Base-by-base conservation (phyloP, 2,329 filamentous ascomycete genomes). In the Colletotrichum higginsianum region DNA sequence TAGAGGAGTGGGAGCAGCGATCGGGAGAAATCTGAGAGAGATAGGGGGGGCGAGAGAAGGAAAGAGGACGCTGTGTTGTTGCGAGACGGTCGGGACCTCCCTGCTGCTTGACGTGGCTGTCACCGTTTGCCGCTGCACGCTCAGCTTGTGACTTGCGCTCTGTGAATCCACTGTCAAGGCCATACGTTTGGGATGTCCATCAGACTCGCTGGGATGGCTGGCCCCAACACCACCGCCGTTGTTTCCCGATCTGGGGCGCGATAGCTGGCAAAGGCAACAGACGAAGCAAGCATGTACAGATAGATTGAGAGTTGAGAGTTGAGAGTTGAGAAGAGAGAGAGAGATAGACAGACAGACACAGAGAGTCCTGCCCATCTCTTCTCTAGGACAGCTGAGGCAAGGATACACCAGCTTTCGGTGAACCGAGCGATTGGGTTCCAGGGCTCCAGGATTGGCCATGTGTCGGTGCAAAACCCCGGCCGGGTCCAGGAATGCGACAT, bases 51-150 rank as follows among this genome's bases (percentile, higher is more conserved):
- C 40, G 15, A 44, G 44, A 38, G 16, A 58, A 38, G 21, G 57
- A 35, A 42, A 53, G 46, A 16, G 46, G 42, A 47, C 8, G 30
- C 23, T 40, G 18, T 23, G 42, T 49, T 46, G 42, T 47, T 53
- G 40, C 67, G 63, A 70, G 67, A 70, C 62, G 55, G 23, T 55
- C 30, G 55, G 35, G 26, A 4, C 26, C 26, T 26, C 47, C 65
- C 18, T 52, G 38, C 38, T 57, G 55, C 30, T 23, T 68, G 21
- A 23, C 50, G 35, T 63, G 50, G 58, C 57, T 63, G 50, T 64
- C 66, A 60, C 40, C 42, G 47, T 61, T 42, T 30, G 62, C 55
- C 30, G 62, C 62, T 61, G 67, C 67, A 70, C 67, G 62, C 40
- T 49, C 55, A 47, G 40, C 55, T n/a, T 15, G n/a, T 44, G 23